These are phyloP conservation scores for Xylariaceae sp. DNA, from an alignment of 2,329 filamentous ascomycete species.

Conservation along the genomic window DNA sequence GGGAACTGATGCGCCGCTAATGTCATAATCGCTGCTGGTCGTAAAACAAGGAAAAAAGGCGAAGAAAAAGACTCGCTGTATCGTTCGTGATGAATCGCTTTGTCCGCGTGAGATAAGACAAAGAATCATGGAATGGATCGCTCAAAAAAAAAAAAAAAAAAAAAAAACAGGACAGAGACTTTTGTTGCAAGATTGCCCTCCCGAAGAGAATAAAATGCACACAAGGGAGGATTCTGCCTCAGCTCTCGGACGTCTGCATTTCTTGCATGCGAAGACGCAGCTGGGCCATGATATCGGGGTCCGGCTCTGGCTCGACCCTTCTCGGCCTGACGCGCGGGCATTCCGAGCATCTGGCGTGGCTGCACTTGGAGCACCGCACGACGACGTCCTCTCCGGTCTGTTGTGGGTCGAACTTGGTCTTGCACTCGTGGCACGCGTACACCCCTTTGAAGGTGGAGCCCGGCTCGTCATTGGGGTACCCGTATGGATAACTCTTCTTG, in stretches of 20 bases:
- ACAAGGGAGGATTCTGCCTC: conserved; percentile 2
- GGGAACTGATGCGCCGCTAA: too few species aligned
- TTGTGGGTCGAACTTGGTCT: conserved; percentile 49
- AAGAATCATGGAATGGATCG: too few species aligned
- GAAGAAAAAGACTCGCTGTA: too few species aligned
- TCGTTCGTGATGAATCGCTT: too few species aligned
- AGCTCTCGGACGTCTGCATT: conserved; percentile 9
- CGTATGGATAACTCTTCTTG: conserved; percentile 62
- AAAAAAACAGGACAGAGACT: background rate
- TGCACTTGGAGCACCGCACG: conserved; percentile 54
- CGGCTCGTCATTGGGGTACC: conserved; percentile 62
- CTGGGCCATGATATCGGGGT: conserved; percentile 53
- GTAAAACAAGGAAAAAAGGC: too few species aligned
- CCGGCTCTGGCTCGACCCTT: conserved; percentile 55
- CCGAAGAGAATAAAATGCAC: conserved; percentile 3
- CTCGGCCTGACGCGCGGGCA: conserved; percentile 55
- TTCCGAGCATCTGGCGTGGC: conserved; percentile 52
- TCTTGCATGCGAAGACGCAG: conserved; percentile 39
- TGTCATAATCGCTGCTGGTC: too few species aligned
- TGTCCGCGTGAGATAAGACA: too few species aligned
- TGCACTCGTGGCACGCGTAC: conserved; percentile 59
- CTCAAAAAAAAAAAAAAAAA: background rate
- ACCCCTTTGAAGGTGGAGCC: conserved; percentile 46
- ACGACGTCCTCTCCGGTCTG: conserved; percentile 46
- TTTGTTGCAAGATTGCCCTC: background rate